Evolutionary conservation across 2,329 filamentous ascomycete genomes (phyloP).

Genomic region (Phaeosphaeria sp.): DNA sequence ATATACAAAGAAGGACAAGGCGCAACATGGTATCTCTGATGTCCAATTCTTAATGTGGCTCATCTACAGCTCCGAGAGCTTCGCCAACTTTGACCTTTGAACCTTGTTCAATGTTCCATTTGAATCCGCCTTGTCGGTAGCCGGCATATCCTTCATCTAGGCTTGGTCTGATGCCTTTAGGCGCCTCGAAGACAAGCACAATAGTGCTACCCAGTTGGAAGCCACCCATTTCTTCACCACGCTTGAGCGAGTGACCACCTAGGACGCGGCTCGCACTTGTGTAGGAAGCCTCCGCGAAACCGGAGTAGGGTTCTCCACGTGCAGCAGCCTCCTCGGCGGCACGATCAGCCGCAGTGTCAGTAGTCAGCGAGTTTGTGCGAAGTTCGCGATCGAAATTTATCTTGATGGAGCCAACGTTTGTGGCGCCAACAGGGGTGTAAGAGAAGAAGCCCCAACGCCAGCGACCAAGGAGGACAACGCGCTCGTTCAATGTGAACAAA

Average conservation of each 20-base stretch:
- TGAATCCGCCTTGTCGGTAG: conserved; percentile 72
- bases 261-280: conserved; percentile 76
- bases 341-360: conserved; percentile 87
- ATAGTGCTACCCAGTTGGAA: conserved; percentile 96
- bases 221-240: conserved; percentile 97
- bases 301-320: conserved; percentile 82
- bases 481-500: conserved; percentile 95
- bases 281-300: conserved; percentile 92
- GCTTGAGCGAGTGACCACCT: conserved; percentile 79
- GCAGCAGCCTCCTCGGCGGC: conserved; percentile 80
- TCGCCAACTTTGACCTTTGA: conserved; percentile 90
- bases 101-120: conserved; percentile 86
- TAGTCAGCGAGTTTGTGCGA: conserved; percentile 88
- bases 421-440: conserved; percentile 93
- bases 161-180: conserved; percentile 63
- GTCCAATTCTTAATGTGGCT: conserved; percentile 7
- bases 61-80: conserved; percentile 76
- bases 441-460: conserved; percentile 99
- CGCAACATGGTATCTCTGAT: not conserved
- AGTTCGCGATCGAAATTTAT: conserved; percentile 97
- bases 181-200: conserved; percentile 95
- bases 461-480: conserved; percentile 87
- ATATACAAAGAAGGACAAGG: not conserved
- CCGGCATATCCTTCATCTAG: conserved; percentile 64
- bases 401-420: conserved; percentile 95